Percentiles rank a stretch among this genome's conserved stretches.
Evolutionary conservation across 78 protist genomes (phyloP).

Genomic region (Diacronema lutheri): DNA sequence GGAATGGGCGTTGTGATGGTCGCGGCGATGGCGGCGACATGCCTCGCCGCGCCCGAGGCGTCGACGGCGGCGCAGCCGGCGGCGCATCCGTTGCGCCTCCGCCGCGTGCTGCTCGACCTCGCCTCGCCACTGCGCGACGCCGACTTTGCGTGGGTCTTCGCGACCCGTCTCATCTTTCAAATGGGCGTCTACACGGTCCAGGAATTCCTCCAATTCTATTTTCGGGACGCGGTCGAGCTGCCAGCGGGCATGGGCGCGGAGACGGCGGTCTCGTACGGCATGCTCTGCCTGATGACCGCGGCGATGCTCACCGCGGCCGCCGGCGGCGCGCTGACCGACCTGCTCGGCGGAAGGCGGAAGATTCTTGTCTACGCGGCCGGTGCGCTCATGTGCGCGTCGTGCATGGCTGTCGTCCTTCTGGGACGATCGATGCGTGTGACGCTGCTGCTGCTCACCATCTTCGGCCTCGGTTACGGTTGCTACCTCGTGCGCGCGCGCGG

Average conservation of each 20-base stretch:
- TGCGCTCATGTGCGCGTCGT: background rate
- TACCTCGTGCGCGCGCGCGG: constrained; percentile 8
- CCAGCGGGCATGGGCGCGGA: background rate
- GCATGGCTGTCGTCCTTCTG: background rate
- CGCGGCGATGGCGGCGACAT: background rate
- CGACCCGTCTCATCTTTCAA: constrained; percentile 25
- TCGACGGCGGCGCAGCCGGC: background rate
- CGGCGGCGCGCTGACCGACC: background rate
- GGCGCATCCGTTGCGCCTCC: background rate
- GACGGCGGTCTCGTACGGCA: background rate
- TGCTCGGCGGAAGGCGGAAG: background rate
- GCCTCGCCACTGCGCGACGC: background rate
- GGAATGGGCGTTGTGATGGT: background rate
- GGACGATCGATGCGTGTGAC: background rate
- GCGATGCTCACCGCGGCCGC: background rate
- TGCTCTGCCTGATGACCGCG: background rate
- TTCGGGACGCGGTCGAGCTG: background rate
- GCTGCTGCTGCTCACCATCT: background rate
- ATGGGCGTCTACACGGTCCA: background rate
- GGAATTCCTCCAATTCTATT: background rate
- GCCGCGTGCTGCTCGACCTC: background rate
- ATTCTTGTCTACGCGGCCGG: background rate
- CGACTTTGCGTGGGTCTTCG: constrained; percentile 33
- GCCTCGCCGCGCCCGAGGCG: background rate
- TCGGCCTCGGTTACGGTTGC: constrained; percentile 62